A percentile compares a stretch with the other conserved stretches of the same genome.
These are phyloP conservation scores for Spiraea crenata DNA, from an alignment of 331 rosid genomes.

Conservation along the genomic window DNA sequence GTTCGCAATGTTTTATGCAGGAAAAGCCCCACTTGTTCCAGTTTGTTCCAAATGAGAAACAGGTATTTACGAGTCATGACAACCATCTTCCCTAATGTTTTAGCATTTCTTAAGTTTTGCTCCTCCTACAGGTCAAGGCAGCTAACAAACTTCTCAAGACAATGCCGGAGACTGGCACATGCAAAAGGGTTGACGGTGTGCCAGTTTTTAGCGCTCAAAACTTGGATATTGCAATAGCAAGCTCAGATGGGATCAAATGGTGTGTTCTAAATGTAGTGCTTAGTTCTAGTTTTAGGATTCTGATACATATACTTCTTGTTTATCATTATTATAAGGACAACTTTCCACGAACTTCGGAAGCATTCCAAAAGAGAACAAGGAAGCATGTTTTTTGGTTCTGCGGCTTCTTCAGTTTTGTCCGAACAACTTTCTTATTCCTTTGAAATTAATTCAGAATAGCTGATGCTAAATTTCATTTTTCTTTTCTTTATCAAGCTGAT, in stretches of 20 bases:
- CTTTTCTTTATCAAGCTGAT: conserved; percentile 23
- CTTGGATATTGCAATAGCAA: conserved; percentile 95
- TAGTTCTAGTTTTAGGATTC: conserved; percentile 15
- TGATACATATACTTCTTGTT: background rate
- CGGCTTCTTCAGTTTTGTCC: too few relatives aligned
- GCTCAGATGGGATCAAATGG: conserved; percentile 85
- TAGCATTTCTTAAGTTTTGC: background rate
- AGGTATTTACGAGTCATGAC: conserved; percentile 38
- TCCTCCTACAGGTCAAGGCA: conserved; percentile 67
- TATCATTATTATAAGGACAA: too few relatives aligned
- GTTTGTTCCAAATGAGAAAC: conserved; percentile 97
- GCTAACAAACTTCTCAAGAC: conserved; percentile 85
- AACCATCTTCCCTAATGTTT: background rate
- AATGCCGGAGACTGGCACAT: conserved; percentile 45
- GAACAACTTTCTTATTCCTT: too few relatives aligned
- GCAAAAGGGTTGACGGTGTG: conserved; percentile 84
- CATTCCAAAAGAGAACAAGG: too few relatives aligned
- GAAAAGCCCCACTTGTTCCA: conserved; percentile 92
- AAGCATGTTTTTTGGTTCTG: too few relatives aligned
- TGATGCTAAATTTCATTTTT: conserved; percentile 22
- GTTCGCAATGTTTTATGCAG: conserved; percentile 45
- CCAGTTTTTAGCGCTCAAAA: conserved; percentile 96
- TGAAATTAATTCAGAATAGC: background rate
- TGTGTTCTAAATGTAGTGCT: conserved; percentile 28
- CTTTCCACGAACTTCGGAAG: too few relatives aligned